Evolutionary conservation across 1,139 yeast genomes (phyloP), one percentile per base, ranked within the genome.

Genomic region (Sugiyamaella paludigena): DNA sequence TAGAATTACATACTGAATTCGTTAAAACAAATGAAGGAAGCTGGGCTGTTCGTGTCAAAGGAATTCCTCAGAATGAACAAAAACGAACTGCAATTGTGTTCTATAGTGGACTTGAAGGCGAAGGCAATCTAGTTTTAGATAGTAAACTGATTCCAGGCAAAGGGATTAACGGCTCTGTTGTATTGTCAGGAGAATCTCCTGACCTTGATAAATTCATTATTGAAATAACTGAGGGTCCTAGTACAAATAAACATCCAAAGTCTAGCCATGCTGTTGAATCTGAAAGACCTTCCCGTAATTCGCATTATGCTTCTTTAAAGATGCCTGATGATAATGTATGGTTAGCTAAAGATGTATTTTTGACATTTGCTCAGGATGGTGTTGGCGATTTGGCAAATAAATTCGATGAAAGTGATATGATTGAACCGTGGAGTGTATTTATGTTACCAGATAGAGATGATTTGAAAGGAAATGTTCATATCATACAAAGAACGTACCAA

Each of bases 261-360:
- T 42, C 55, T 13, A 47, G 49, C 42, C 72, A 70, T 52, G 57
- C 51, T 6, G 50, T 58, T 9, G 64, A 63, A 8, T 44, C 32
- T 45, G 55, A 58, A 36, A 61, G 76, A 38, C 73, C 66, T 5
- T 64, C 65, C 50, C 57, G 64, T 0, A 73, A 70, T 45, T 71
- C 87, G 0, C 87, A 85, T 56, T 87, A 87, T 63, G 61, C 82
- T n/a, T 80, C 92, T 24, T 69, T 91, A 56, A 73, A 71, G 19
- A 83, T 87, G 2, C 96, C 96, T 0, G 80, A 78, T 59, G 87
- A 79, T 38, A 76, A 81, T 53, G 75, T 80, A 6, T 91, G 97
- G 97, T 76, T 76, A 61, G 95, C 95, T 1, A 77, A 77, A 52
- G 96, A 88, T 49, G 77, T 91, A 5, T 86, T 84, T 62, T 70